Percentiles rank a stretch among this genome's conserved stretches.
These are phyloP conservation scores for Nicotiana noctiflora DNA, from an alignment of 257 asterid genomes.

Conservation along the genomic window DNA sequence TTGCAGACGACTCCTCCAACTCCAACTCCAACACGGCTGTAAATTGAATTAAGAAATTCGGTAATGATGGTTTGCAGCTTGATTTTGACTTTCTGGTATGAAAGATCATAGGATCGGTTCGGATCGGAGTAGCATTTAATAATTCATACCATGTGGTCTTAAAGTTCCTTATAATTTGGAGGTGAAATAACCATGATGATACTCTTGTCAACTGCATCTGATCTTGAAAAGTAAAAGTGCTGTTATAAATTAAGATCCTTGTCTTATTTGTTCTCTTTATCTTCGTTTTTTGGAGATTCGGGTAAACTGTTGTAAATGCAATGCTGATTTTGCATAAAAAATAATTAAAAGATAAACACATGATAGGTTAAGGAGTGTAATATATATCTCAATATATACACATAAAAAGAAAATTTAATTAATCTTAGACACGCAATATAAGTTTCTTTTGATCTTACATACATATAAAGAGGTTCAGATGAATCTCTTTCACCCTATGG, in stretches of 20 bases:
- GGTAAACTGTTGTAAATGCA: background rate
- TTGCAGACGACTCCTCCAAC: conserved; percentile 19
- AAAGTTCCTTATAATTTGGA: background rate
- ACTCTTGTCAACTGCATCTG: background rate
- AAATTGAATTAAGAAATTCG: background rate
- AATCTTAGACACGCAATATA: no score
- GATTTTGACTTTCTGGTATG: background rate
- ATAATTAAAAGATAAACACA: no score
- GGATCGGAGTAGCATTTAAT: background rate
- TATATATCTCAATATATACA: no score
- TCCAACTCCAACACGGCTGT: conserved; percentile 8
- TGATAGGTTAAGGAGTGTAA: no score
- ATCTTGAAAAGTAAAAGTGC: background rate
- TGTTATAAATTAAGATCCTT: background rate
- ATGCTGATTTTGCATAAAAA: background rate
- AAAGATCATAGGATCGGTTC: background rate
- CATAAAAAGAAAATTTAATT: no score
- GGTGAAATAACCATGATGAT: conserved; percentile 1
- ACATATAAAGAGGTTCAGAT: no score
- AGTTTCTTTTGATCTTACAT: no score
- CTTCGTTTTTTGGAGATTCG: background rate
- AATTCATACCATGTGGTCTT: background rate
- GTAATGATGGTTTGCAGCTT: background rate
- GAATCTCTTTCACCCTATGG: no score
- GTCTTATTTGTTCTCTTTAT: no score